A percentile compares a stretch with the other conserved stretches of the same genome.
These are phyloP conservation scores for Sarcomyxa edulis DNA, from an alignment of 768 basidiomycete genomes.

Conservation along the genomic window DNA sequence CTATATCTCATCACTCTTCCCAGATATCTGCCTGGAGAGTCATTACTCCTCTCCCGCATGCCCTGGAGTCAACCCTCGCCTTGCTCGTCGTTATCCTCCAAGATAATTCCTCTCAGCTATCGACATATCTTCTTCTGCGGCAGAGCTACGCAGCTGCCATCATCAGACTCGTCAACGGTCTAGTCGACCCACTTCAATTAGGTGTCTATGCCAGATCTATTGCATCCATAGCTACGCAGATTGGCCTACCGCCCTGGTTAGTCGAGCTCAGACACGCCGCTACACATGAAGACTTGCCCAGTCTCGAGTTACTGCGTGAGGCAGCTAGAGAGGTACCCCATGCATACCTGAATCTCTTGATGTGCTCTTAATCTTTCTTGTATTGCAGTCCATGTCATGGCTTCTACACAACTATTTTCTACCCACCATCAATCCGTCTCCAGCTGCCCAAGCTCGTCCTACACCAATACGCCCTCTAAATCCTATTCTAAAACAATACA, in stretches of 20 bases:
- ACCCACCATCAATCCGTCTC: conserved; percentile 60
- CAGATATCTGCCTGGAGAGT: conserved; percentile 80
- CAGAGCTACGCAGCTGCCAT: conserved; percentile 79
- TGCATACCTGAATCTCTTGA: no score
- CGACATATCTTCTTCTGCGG: conserved; percentile 48
- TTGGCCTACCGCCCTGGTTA: conserved; percentile 83
- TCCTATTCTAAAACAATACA: conserved; percentile 74
- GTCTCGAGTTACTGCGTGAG: conserved; percentile 71
- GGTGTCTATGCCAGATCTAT: conserved; percentile 91
- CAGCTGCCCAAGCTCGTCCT: conserved; percentile 23
- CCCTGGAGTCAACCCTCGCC: conserved; percentile 67
- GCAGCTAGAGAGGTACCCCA: conserved; percentile 74
- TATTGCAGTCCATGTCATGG: conserved; percentile 70
- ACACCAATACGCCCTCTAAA: conserved; percentile 47
- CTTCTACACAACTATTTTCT: conserved; percentile 81
- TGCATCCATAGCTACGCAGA: conserved; percentile 77
- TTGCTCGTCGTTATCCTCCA: conserved; percentile 56
- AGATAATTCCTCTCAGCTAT: conserved; percentile 30
- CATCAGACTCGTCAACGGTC: conserved; percentile 87
- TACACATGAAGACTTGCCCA: conserved; percentile 93
- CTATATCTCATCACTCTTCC: conserved; percentile 8
- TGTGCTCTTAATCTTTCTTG: conserved; percentile 6
- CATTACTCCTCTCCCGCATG: conserved; percentile 73
- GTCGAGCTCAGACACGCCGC: conserved; percentile 93
- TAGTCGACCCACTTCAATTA: conserved; percentile 91